Conservation (phyloP, 306 rosid genomes). For the Fagus sylvatica region DNA sequence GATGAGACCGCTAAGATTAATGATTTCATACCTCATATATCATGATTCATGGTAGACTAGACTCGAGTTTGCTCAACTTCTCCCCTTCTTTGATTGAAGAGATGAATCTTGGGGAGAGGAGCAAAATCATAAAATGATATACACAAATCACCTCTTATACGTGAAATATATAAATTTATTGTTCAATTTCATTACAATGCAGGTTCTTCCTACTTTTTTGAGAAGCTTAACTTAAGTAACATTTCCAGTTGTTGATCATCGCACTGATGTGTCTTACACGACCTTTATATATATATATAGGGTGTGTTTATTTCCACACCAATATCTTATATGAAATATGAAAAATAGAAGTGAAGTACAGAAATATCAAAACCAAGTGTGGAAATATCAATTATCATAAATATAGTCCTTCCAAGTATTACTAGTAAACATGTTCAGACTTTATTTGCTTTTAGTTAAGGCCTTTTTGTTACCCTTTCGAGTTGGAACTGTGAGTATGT, state of each 20-base stretch:
- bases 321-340: too few species aligned
- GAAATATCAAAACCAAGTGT: too few species aligned
- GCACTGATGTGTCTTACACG: neutral
- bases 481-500: too few species aligned
- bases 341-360: too few species aligned
- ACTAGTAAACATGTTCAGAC: too few species aligned
- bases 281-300: too few species aligned
- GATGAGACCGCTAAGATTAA: neutral
- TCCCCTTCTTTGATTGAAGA: neutral
- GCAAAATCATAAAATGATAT: constrained; percentile 27
- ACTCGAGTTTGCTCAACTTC: neutral
- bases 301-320: too few species aligned
- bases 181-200: constrained; percentile 22
- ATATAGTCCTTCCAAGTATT: too few species aligned
- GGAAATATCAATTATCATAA: too few species aligned
- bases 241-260: neutral
- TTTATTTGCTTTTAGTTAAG: too few species aligned
- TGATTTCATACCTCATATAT: constrained; percentile 19
- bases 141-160: constrained; percentile 21
- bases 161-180: constrained; percentile 10
- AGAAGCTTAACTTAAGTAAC: neutral
- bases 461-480: too few species aligned
- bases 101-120: neutral
- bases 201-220: neutral
- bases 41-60: constrained; percentile 24